Conservation (phyloP, 2,329 filamentous ascomycete genomes). For the Tolypocladium cylindrosporum region DNA sequence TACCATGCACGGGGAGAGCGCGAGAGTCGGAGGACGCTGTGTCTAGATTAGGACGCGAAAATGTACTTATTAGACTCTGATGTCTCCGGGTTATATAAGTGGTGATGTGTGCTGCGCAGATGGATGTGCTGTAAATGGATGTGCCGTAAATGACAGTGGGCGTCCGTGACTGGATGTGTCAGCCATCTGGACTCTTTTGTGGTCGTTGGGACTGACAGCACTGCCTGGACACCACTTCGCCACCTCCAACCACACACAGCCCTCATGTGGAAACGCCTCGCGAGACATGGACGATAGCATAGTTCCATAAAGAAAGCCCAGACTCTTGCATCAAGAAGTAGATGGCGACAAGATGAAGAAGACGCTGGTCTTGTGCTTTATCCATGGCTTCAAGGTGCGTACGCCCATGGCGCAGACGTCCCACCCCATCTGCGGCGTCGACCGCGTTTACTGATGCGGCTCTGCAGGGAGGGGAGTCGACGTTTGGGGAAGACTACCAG, state of each 20-base stretch:
- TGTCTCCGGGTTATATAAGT: too few species aligned
- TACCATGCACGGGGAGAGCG: conserved; percentile 14
- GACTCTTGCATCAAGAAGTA: background rate
- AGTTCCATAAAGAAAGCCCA: background rate
- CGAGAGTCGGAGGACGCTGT: conserved; percentile 3
- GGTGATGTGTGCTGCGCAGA: background rate
- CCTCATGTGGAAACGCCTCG: background rate
- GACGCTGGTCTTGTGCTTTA: conserved; percentile 72
- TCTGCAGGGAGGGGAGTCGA: conserved; percentile 61
- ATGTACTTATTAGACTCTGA: conserved; percentile 33
- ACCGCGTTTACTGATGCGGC: background rate
- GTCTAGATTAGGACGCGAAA: conserved; percentile 21
- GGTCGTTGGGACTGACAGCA: background rate
- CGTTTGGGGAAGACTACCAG: conserved; percentile 54
- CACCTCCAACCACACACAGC: background rate
- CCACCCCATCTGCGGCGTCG: background rate
- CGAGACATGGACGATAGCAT: background rate
- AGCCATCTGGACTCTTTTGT: background rate
- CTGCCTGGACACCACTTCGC: background rate
- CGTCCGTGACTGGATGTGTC: background rate
- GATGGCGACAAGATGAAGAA: conserved; percentile 43
- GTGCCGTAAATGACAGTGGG: background rate
- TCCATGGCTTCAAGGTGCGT: conserved; percentile 74
- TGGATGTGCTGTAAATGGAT: background rate
- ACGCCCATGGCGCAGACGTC: conserved; percentile 6